These are phyloP conservation scores for Fusarium longipes DNA, from an alignment of 2,329 filamentous ascomycete species.

Conservation along the genomic window DNA sequence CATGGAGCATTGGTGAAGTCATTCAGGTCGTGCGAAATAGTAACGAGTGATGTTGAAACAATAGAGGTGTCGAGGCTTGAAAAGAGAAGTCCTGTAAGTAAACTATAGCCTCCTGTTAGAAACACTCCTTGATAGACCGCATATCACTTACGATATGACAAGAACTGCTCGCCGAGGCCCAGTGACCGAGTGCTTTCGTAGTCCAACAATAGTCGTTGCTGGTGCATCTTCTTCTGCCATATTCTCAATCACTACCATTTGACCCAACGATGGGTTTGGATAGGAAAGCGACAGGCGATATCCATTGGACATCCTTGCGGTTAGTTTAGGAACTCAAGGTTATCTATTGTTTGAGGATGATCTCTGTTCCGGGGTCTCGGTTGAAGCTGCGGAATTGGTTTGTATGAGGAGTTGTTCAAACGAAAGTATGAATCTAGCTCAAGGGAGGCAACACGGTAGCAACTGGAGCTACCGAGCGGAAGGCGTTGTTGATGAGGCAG, in stretches of 20 bases:
- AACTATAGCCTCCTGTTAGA: constrained; percentile 50
- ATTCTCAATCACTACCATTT: constrained; percentile 44
- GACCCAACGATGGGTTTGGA: constrained; percentile 49
- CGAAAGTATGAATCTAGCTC: background rate
- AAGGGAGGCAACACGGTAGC: background rate
- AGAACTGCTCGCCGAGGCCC: constrained; percentile 49
- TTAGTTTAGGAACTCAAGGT: background rate
- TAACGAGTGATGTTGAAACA: constrained; percentile 67
- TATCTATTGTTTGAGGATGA: background rate
- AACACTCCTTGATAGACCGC: background rate
- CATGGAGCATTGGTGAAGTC: constrained; percentile 65
- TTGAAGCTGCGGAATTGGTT: background rate
- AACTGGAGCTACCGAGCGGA: background rate
- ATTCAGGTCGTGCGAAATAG: constrained; percentile 63
- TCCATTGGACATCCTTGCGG: constrained; percentile 44
- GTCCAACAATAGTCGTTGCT: constrained; percentile 15
- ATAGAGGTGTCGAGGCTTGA: constrained; percentile 69
- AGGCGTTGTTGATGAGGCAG: background rate
- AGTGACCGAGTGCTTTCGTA: constrained; percentile 42
- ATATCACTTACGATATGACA: constrained; percentile 51
- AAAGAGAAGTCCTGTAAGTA: constrained; percentile 65
- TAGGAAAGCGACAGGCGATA: constrained; percentile 50
- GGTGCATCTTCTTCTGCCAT: constrained; percentile 3
- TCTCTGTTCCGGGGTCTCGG: background rate
- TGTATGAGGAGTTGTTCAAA: background rate